A percentile compares a stretch with the other conserved stretches of the same genome.
Conservation (phyloP, 1,284 basidiomycete genomes). For the Lignosus rhinocerotis region DNA sequence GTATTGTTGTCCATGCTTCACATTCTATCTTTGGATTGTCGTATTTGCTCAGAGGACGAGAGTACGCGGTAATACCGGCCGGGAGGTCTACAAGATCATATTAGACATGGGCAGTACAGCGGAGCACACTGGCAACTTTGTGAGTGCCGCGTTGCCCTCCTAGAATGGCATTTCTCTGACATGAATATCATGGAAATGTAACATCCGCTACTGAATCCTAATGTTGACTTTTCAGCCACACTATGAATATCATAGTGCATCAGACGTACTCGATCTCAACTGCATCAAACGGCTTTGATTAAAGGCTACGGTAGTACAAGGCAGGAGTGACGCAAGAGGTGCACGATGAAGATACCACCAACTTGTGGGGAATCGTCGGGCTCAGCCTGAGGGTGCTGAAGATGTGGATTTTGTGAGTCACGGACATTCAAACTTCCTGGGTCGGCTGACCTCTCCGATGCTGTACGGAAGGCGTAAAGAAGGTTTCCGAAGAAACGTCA, state of each 20-base stretch:
- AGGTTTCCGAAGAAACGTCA: too few species aligned
- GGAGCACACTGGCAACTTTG: background rate
- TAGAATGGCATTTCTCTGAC: background rate
- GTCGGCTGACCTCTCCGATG: too few species aligned
- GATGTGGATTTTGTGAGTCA: too few species aligned
- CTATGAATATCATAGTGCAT: background rate
- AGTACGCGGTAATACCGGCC: background rate
- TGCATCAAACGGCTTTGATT: too few species aligned
- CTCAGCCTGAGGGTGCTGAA: too few species aligned
- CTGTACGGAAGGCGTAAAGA: too few species aligned
- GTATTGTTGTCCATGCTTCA: background rate
- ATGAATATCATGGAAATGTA: background rate
- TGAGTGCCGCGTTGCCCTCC: background rate
- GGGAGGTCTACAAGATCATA: background rate
- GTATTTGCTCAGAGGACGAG: background rate
- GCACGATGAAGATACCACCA: too few species aligned
- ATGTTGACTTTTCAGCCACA: background rate
- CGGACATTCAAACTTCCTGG: too few species aligned
- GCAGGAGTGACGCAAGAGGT: too few species aligned
- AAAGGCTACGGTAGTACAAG: too few species aligned
- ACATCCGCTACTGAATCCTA: background rate
- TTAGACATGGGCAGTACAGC: background rate
- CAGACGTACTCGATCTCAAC: too few species aligned
- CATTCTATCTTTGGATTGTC: background rate
- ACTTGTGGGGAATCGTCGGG: too few species aligned